Percentiles rank a stretch among this genome's conserved stretches.
phyloP scores from a whole-genome alignment of 495 filamentous ascomycete genomes.

The Neurospora pannonica region DNA sequence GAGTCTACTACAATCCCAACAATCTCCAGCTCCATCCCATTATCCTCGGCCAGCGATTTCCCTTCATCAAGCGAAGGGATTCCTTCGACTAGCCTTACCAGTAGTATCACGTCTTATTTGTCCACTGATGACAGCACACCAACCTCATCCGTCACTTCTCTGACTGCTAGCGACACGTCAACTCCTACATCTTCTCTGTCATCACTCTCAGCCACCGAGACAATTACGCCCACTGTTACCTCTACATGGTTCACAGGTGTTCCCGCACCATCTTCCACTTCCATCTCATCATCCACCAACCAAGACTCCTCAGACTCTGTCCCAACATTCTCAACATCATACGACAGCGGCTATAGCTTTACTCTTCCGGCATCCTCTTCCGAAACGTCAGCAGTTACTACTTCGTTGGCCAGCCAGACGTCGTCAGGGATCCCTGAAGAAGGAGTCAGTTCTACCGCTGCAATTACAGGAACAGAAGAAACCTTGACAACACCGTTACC shows the following conservation, averaged over 20 bases:
- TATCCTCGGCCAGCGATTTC: not conserved
- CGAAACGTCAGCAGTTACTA: not conserved
- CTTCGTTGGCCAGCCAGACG: not conserved
- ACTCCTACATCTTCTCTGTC: not conserved
- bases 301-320: not conserved
- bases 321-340: not conserved
- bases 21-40: not conserved
- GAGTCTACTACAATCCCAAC: not conserved
- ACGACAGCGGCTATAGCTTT: not conserved
- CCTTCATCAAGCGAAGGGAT: not conserved
- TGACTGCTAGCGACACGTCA: not conserved
- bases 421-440: not conserved
- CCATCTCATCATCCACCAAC: not conserved
- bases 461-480: not conserved
- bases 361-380: not conserved
- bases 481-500: not conserved
- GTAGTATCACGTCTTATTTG: not conserved
- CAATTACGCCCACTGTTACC: not conserved
- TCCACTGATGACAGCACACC: not conserved
- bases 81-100: not conserved
- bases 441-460: not conserved
- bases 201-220: not conserved
- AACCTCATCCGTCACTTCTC: not conserved
- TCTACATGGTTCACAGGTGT: not conserved
- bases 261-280: not conserved